phyloP scores from a whole-genome alignment of 2,329 filamentous ascomycete species.

The Tolypocladium ophioglossoides region DNA sequence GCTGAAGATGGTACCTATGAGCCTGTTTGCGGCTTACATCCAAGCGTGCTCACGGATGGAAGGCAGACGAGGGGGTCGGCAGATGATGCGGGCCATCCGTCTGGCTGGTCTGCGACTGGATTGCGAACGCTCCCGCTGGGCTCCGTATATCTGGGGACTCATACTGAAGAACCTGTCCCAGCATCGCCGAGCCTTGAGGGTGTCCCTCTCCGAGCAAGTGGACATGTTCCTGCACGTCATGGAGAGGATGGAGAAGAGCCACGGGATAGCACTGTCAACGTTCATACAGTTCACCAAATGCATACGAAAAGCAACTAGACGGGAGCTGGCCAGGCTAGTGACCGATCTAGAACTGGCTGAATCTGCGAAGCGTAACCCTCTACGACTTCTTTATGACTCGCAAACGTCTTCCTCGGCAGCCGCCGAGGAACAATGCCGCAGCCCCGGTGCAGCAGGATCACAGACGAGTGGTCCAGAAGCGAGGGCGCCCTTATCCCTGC shows the following conservation, averaged over 20 bases:
- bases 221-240: constrained; percentile 15
- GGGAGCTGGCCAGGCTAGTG: constrained; percentile 13
- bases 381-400: constrained; percentile 1
- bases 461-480: neutral
- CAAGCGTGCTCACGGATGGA: constrained; percentile 14
- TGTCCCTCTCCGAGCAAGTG: constrained; percentile 19
- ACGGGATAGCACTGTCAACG: constrained; percentile 10
- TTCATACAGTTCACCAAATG: constrained; percentile 12
- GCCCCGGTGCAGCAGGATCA: neutral
- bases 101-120: constrained; percentile 16
- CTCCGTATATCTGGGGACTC: constrained; percentile 19
- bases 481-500: constrained; percentile 2
- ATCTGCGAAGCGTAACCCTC: constrained; percentile 1
- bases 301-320: constrained; percentile 9
- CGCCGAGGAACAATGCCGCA: neutral
- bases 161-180: constrained; percentile 23
- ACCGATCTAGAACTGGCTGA: constrained; percentile 6
- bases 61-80: constrained; percentile 9
- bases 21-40: constrained; percentile 40
- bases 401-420: neutral
- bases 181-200: constrained; percentile 14
- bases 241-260: constrained; percentile 15
- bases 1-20: constrained; percentile 15
- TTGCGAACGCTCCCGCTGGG: constrained; percentile 14
- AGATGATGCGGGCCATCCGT: constrained; percentile 20